Evolutionary conservation across 139 green algal genomes (phyloP), one percentile per base, ranked within the genome.

Genomic region (Picochlorum sp.): DNA sequence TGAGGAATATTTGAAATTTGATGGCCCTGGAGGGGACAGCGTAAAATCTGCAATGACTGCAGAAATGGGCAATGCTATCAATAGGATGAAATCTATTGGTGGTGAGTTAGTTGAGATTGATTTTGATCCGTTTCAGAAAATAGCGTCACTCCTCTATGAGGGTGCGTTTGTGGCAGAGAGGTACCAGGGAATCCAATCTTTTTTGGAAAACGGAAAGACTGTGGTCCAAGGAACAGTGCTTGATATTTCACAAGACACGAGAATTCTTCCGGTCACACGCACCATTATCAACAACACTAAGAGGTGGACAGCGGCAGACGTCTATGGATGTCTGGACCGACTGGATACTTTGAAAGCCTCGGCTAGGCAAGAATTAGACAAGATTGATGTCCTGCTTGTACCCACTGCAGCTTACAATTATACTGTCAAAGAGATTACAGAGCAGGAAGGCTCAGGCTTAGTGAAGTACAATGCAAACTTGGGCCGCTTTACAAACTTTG

Each of bases 401-500:
- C 84, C 84, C 14, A 91, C 81, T 8, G 77, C 73, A 3, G 70
- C 83, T 2, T 75, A 88, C 41, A 78, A 88, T 61, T 91, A 81
- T 78, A 84, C 79, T 0, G 45, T 83, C 9, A 37, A 55, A 32
- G 76, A 85, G 40, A 39, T 55, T 40, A 61, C 55, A 28, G 71
- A 85, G 62, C 79, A 90, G 69, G 28, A 55, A 3, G 2, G 14
- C 14, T 55, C 33, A 9, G 37, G 26, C 8, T 13, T 28, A 18
- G 49, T 58, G 8, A 20, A 16, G 22, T 68, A 65, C 29, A 90
- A 90, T 56, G 81, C 78, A 47, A 85, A 84, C 47, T 67, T 86
- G 26, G 83, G 83, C 12, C 60, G 74, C 13, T 91, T 88, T 65
- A 91, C 83, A 22, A 91, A 91, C 56, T 91, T 91, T 63, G 83